phyloP scores from a whole-genome alignment of 2,329 filamentous ascomycete species.

The Fusarium lyarnte region DNA sequence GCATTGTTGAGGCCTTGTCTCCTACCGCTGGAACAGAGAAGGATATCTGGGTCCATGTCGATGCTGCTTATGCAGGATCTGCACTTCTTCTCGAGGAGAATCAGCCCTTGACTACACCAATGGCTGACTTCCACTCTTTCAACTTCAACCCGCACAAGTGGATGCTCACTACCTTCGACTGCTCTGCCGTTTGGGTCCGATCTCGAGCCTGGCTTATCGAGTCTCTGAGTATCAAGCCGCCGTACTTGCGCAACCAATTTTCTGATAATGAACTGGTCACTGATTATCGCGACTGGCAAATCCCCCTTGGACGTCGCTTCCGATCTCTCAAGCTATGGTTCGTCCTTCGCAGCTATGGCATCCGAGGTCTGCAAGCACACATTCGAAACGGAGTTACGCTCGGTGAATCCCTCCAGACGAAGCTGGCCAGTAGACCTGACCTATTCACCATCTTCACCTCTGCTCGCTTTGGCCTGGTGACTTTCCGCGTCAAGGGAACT shows the following conservation, averaged over 20 bases:
- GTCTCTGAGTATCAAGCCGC: slow-evolving; percentile 79
- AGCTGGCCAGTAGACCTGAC: slow-evolving; percentile 69
- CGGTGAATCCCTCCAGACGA: slow-evolving; percentile 73
- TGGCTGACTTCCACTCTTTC: slow-evolving; percentile 79
- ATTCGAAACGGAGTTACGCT: slow-evolving; percentile 74
- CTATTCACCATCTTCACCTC: slow-evolving; percentile 79
- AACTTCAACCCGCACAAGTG: slow-evolving; percentile 98
- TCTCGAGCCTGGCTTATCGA: slow-evolving; percentile 78
- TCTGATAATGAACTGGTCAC: slow-evolving; percentile 86
- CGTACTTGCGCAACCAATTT: slow-evolving; percentile 83
- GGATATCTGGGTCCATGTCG: slow-evolving; percentile 89
- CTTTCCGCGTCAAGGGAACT: slow-evolving; percentile 68
- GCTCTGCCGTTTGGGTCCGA: slow-evolving; percentile 81
- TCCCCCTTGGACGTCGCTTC: slow-evolving; percentile 90
- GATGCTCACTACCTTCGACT: slow-evolving; percentile 95
- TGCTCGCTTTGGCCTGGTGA: slow-evolving; percentile 81
- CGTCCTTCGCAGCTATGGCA: slow-evolving; percentile 83
- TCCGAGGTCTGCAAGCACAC: slow-evolving; percentile 78
- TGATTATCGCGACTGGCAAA: slow-evolving; percentile 97
- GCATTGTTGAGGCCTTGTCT: slow-evolving; percentile 65
- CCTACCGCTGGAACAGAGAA: slow-evolving; percentile 45
- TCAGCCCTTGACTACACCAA: slow-evolving; percentile 70
- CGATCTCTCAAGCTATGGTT: slow-evolving; percentile 95
- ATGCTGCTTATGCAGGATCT: slow-evolving; percentile 91
- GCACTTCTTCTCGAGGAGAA: slow-evolving; percentile 85